Evolutionary conservation across 352 stramenopile genomes (phyloP).

Genomic region (Hyphochytrium catenoides): DNA sequence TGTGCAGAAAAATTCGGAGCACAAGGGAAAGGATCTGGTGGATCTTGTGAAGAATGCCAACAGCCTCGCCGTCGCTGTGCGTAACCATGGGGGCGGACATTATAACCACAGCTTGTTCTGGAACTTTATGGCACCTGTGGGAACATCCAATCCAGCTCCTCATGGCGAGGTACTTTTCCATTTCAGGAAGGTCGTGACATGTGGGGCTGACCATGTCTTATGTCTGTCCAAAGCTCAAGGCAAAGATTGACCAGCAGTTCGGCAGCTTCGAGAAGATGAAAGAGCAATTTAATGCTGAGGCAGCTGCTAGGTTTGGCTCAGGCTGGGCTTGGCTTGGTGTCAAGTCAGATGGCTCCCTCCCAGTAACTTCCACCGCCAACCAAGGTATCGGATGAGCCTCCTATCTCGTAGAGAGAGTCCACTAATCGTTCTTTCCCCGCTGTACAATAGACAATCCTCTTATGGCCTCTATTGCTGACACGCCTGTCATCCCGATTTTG

Average conservation of each 20-base stretch:
- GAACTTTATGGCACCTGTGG: constrained; percentile 64
- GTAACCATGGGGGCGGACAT: constrained; percentile 57
- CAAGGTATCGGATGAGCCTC: no score
- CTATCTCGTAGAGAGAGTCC: no score
- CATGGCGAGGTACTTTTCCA: no score
- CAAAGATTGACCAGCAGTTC: constrained; percentile 65
- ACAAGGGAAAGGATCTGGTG: constrained; percentile 51
- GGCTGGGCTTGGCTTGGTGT: constrained; percentile 70
- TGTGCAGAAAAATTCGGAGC: constrained; percentile 23
- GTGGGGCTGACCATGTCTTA: no score
- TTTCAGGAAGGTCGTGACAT: no score
- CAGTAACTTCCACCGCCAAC: constrained; percentile 85
- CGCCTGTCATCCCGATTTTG: constrained; percentile 66
- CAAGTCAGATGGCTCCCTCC: constrained; percentile 64
- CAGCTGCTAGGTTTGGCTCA: constrained; percentile 59
- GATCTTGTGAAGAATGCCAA: constrained; percentile 41
- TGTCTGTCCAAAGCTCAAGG: constrained; percentile 41
- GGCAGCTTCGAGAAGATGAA: constrained; percentile 67
- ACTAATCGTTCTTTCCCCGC: no score
- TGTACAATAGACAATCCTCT: constrained; percentile 62
- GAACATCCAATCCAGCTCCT: constrained; percentile 46
- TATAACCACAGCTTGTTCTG: constrained; percentile 73
- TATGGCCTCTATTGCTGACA: constrained; percentile 22
- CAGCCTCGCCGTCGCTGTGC: constrained; percentile 31
- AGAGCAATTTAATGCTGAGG: constrained; percentile 61